phyloP scores from a whole-genome alignment of 805 yeast genomes.

The Jamesozyma rosinii region DNA sequence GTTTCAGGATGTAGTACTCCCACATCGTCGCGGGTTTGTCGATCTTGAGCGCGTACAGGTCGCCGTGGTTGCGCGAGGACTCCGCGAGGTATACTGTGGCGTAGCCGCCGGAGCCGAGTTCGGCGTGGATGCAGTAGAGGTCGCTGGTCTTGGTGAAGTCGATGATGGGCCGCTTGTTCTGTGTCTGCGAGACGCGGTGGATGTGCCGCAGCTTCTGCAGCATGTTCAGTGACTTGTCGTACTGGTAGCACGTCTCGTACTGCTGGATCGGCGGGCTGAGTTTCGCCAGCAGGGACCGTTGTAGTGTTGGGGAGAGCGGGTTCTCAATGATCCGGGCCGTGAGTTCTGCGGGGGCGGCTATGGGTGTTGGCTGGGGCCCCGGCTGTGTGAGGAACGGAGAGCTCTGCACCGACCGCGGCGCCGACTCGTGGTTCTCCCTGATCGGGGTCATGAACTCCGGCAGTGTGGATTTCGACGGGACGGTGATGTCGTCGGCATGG shows the following conservation, averaged over 20 bases:
- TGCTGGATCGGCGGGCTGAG: constrained; percentile 32
- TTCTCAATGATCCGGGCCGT: constrained; percentile 18
- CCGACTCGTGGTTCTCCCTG: constrained; percentile 20
- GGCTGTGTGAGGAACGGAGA: constrained; percentile 30
- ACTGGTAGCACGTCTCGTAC: constrained; percentile 28
- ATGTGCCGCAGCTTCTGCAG: constrained; percentile 30
- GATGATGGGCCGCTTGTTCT: constrained; percentile 30
- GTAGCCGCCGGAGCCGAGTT: constrained; percentile 74
- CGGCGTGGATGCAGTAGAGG: constrained; percentile 31
- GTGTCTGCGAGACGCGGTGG: constrained; percentile 32
- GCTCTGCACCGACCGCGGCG: constrained; percentile 12
- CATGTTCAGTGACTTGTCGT: constrained; percentile 30
- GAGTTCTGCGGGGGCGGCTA: too few species aligned
- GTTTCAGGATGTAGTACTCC: constrained; percentile 70
- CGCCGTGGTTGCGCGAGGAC: constrained; percentile 38
- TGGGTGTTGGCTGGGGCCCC: not conserved
- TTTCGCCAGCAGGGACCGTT: constrained; percentile 32
- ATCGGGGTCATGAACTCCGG: constrained; percentile 25
- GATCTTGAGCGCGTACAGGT: constrained; percentile 57
- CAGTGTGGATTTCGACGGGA: constrained; percentile 1
- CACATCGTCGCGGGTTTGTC: constrained; percentile 63
- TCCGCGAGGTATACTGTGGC: constrained; percentile 71
- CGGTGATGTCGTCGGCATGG: not conserved
- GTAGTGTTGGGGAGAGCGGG: constrained; percentile 40
- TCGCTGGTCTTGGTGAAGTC: constrained; percentile 29